These are phyloP conservation scores for Thamnidium elegans DNA, from an alignment of 192 early-diverging fungal genomes.

Conservation along the genomic window DNA sequence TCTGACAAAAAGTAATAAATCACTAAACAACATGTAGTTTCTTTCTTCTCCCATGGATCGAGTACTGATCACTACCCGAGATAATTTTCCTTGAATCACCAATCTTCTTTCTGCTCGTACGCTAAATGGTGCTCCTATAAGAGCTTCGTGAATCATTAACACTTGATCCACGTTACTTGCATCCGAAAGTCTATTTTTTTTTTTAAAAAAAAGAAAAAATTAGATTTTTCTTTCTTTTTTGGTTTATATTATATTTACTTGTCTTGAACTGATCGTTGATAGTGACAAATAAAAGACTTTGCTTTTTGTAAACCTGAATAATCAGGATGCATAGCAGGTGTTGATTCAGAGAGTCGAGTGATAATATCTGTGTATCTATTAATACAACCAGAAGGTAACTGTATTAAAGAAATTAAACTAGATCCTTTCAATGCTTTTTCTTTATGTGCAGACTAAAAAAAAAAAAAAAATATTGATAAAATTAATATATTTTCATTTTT, in stretches of 20 bases:
- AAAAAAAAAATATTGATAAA: constrained; percentile 5
- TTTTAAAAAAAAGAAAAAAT: neutral
- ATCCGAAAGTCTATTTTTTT: constrained; percentile 15
- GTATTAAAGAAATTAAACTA: constrained; percentile 25
- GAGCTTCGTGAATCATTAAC: constrained; percentile 21
- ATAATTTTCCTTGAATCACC: constrained; percentile 24
- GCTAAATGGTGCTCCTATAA: constrained; percentile 25
- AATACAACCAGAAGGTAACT: constrained; percentile 31
- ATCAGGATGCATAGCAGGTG: constrained; percentile 36
- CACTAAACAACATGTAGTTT: constrained; percentile 29
- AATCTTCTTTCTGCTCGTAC: constrained; percentile 26
- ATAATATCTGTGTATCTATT: constrained; percentile 27
- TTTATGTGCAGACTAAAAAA: constrained; percentile 29
- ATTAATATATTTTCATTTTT: too few species aligned
- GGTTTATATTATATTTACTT: neutral
- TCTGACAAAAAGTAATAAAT: constrained; percentile 22
- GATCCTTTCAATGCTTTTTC: constrained; percentile 19
- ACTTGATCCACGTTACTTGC: constrained; percentile 29
- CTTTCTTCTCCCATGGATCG: constrained; percentile 18
- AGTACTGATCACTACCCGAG: constrained; percentile 14
- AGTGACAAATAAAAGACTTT: constrained; percentile 16
- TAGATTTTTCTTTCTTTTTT: neutral
- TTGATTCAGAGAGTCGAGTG: constrained; percentile 15
- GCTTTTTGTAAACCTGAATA: constrained; percentile 21
- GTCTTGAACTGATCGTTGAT: neutral